Evolutionary conservation across 768 basidiomycete species (phyloP), one percentile per base, ranked within the genome.

Genomic region (Hygrophorus pudorinus): DNA sequence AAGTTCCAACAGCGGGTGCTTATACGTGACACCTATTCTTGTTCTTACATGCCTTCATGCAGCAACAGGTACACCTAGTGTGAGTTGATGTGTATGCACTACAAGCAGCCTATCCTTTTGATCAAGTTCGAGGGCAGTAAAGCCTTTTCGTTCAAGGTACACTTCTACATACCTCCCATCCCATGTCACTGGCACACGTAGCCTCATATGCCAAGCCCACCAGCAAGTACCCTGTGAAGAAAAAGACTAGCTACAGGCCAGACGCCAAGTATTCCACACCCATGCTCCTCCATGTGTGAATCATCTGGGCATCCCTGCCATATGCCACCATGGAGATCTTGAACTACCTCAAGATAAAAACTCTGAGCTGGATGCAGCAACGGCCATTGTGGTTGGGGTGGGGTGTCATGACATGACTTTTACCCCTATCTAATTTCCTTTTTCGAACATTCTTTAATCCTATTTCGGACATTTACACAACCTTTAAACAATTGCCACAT

Each of bases 111-210:
- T 0, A 72, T 99, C 42, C 68, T 99, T 12, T 69, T 98, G 8
- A 96, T 98, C 53, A 93, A 99, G 58, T 98, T 98, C 50, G 94
- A 98, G 58, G 91, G 98, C 65, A 86, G 96, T 60, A 97, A 94
- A 54, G 81, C 89, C 0, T 96, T 97, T 60, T 85, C 86, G 0
- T 71, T 98, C 9, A 85, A 92, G 63, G 92, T 87, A 48, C 11
- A 20, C 13, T 5, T 17, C 11, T 10, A 40, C 12, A 27, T 16
- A 18, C 11, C 17, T 29, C 4, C 17, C 7, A 9, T 27, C 34
- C 17, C n/a, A 21, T 11, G 21, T 31, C 28, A 33, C 7, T 37
- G 27, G 37, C 9, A 7, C 38, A 86, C 1, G 69, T 82, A 8
- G 70, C 76, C 1, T 72, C 75, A 0, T 85, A 78, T 52, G 78